Conservation (phyloP, 2,329 filamentous ascomycete species). For the Triangularia setosa region DNA sequence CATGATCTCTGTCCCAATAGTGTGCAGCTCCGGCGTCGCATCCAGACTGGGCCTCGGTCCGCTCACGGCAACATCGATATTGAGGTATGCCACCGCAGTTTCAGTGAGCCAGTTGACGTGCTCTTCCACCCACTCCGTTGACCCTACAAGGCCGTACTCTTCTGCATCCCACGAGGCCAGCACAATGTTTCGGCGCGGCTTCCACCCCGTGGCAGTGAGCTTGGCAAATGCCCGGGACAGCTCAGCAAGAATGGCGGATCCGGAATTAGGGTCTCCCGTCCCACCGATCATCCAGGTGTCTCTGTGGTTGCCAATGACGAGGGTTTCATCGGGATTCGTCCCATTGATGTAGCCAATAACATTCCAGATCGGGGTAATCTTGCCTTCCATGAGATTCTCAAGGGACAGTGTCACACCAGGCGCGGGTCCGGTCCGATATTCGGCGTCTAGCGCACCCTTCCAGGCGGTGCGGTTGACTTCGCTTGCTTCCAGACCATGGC, state of each 20-base stretch:
- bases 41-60: constrained; percentile 40
- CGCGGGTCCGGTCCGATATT: constrained; percentile 63
- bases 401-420: constrained; percentile 74
- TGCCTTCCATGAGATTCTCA: constrained; percentile 80
- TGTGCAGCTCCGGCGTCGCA: constrained; percentile 41
- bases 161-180: constrained; percentile 95
- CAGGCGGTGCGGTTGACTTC: constrained; percentile 61
- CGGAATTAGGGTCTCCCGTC: constrained; percentile 77
- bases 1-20: constrained; percentile 59
- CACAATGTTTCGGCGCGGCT: constrained; percentile 86
- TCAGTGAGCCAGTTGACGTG: constrained; percentile 67
- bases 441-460: constrained; percentile 71
- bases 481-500: constrained; percentile 65
- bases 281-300: constrained; percentile 94
- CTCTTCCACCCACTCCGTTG: constrained; percentile 89
- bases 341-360: constrained; percentile 79
- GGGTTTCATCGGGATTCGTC: constrained; percentile 74
- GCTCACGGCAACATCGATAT: constrained; percentile 78
- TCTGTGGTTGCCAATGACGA: constrained; percentile 89
- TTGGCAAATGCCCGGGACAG: constrained; percentile 80
- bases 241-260: constrained; percentile 86
- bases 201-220: constrained; percentile 73
- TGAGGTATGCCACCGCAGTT: constrained; percentile 80
- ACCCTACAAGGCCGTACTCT: constrained; percentile 89
- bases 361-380: constrained; percentile 84